Base-by-base conservation (phyloP, 176 grass and related monocot genomes). In the Bothriochloa decipiens region DNA sequence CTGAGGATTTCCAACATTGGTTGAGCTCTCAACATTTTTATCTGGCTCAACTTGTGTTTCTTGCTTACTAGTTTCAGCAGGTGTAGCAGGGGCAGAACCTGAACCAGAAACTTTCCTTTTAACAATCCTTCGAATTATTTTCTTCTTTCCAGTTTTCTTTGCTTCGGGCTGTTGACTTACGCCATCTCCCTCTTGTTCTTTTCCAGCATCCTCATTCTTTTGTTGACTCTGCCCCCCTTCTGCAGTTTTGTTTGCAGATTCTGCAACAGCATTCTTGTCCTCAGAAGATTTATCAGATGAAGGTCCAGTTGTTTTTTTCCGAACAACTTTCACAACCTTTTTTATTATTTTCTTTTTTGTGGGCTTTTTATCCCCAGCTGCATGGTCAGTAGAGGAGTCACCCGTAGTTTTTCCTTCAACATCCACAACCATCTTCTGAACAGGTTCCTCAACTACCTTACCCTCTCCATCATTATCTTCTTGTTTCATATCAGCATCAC, bases 291-390 rank as follows among this genome's bases (percentile, higher is more conserved):
- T 92, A 84, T 71, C 72, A 52, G 16, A 50, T 47, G 74, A 85
- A 86, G 73, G 57, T 84, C 84, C 86, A 6, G 65, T 76, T 86
- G 69, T 50, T 74, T 90, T 92, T 78, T 95, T 92, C 64, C 73
- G 63, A 85, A 86, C 77, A 46, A 88, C 67, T 93, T 95, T 96
- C 84, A 99, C 82, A 61, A 99, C 76, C 81, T 95, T 95, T 85
- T 96, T 99, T 35, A 99, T 82, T 57, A 96, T 85, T 84, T 96
- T 99, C 93, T 92, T 99, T 85, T 94, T 99, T 6, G 33, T 84
- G 27, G 88, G 61, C 47, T 96, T 99, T 84, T 96, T 89, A 74
- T 82, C 70, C 47, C 84, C 81, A 69, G 47, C 40, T 0, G n/a
- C 81, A 52, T 57, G 63, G 4, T 92, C 96, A 82, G 81, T 37